phyloP scores from a whole-genome alignment of 768 basidiomycete genomes.

The Suillus occidentalis region DNA sequence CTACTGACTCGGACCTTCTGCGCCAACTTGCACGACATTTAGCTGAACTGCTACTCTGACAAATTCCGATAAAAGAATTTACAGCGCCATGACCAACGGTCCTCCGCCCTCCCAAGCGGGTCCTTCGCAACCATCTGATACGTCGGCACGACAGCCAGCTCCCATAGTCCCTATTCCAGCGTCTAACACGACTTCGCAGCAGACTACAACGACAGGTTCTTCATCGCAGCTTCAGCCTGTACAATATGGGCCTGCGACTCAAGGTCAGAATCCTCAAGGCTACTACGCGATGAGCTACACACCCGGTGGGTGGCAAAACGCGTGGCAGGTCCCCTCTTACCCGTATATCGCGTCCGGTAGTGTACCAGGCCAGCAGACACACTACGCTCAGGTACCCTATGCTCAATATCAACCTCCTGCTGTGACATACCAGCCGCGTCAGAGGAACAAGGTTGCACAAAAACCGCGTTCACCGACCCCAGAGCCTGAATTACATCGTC shows the following conservation, averaged over 20 bases:
- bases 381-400: conserved; percentile 35
- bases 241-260: conserved; percentile 16
- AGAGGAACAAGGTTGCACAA: conserved; percentile 26
- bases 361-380: conserved; percentile 34
- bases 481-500: conserved; percentile 46
- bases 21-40: not conserved
- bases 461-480: conserved; percentile 35
- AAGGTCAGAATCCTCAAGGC: conserved; percentile 27
- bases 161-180: conserved; percentile 13
- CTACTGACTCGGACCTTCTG: not conserved
- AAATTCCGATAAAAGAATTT: not conserved
- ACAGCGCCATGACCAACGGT: conserved; percentile 37
- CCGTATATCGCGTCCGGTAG: conserved; percentile 29
- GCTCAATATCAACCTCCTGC: conserved; percentile 27
- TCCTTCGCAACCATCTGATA: conserved; percentile 29
- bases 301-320: conserved; percentile 33
- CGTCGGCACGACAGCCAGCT: conserved; percentile 5
- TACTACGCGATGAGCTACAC: conserved; percentile 35
- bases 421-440: conserved; percentile 32
- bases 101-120: conserved; percentile 43
- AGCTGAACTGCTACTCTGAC: not conserved
- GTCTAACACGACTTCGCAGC: conserved; percentile 9
- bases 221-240: conserved; percentile 20
- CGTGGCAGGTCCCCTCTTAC: conserved; percentile 35
- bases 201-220: conserved; percentile 15